phyloP scores from a whole-genome alignment of 192 early-diverging fungal genomes.

The Gryganskiella cystojenkinii region DNA sequence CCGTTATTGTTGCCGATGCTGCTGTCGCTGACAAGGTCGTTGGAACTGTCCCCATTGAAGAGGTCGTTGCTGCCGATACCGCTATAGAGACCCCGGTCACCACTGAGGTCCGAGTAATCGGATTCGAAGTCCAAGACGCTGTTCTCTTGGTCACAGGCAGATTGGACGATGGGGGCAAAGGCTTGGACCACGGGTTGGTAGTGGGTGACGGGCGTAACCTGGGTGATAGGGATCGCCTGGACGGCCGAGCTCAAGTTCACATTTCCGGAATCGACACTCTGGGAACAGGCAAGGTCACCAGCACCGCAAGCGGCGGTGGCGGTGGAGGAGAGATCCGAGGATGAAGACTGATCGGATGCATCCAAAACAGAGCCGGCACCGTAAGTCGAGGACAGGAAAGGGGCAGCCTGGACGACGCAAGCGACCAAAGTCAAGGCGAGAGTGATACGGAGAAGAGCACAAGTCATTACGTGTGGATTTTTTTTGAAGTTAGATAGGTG shows the following conservation, averaged over 20 bases:
- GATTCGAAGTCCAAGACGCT: too few species aligned
- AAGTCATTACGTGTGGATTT: conserved; percentile 11
- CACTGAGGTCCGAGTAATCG: not conserved
- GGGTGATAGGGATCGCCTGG: conserved; percentile 22
- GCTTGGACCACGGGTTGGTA: conserved; percentile 46
- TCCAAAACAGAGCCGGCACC: not conserved
- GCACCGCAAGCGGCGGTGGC: not conserved
- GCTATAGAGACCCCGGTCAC: not conserved
- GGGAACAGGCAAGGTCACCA: conserved; percentile 2
- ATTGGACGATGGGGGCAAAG: conserved; percentile 33
- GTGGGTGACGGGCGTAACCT: conserved; percentile 35
- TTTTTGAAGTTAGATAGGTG: not conserved
- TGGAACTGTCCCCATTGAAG: too few species aligned
- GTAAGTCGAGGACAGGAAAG: not conserved
- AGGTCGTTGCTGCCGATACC: not conserved
- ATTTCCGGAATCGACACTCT: conserved; percentile 17
- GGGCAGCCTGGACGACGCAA: conserved; percentile 14
- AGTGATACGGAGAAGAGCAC: conserved; percentile 16
- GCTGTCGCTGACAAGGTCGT: not conserved
- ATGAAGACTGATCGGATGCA: not conserved
- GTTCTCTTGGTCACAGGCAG: conserved; percentile 6
- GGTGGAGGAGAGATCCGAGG: not conserved
- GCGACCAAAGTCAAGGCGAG: conserved; percentile 25
- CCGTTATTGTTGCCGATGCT: not conserved
- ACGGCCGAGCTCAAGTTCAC: conserved; percentile 19